phyloP scores from a whole-genome alignment of 331 rosid genomes.

The Pyrus hybrid region DNA sequence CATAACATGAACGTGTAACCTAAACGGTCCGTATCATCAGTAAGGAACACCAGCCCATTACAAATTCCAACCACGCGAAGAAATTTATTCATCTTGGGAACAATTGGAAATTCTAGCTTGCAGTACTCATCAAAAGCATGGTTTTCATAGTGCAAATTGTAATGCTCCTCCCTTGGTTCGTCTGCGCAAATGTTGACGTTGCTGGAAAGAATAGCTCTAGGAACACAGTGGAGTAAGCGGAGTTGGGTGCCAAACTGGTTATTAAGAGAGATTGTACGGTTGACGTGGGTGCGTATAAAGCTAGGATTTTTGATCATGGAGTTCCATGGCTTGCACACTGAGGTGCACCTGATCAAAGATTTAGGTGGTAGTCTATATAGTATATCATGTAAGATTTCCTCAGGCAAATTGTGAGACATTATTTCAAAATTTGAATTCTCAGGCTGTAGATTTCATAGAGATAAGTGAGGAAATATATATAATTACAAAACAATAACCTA shows the following conservation, averaged over 20 bases:
- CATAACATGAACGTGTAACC: neutral
- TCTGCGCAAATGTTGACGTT: too few relatives aligned
- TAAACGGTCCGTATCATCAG: neutral
- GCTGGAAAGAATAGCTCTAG: neutral
- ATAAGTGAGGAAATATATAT: too few relatives aligned
- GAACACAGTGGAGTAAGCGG: neutral
- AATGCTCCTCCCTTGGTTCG: too few relatives aligned
- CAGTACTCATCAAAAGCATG: neutral
- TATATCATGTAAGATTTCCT: too few relatives aligned
- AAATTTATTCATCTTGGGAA: neutral
- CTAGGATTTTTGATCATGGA: too few relatives aligned
- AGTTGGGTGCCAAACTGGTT: neutral
- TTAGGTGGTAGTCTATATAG: too few relatives aligned
- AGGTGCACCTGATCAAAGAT: too few relatives aligned
- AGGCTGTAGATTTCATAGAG: neutral
- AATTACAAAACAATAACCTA: too few relatives aligned
- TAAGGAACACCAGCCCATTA: conserved; percentile 15
- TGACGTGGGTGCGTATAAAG: neutral
- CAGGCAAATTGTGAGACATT: neutral
- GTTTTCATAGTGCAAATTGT: neutral
- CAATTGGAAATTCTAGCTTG: neutral
- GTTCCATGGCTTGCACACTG: too few relatives aligned
- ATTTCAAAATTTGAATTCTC: conserved; percentile 9
- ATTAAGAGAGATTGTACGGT: neutral
- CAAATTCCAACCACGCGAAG: conserved; percentile 1